These are phyloP conservation scores for Fusarium mundagurra DNA, from an alignment of 2,329 filamentous ascomycete genomes.

Conservation along the genomic window DNA sequence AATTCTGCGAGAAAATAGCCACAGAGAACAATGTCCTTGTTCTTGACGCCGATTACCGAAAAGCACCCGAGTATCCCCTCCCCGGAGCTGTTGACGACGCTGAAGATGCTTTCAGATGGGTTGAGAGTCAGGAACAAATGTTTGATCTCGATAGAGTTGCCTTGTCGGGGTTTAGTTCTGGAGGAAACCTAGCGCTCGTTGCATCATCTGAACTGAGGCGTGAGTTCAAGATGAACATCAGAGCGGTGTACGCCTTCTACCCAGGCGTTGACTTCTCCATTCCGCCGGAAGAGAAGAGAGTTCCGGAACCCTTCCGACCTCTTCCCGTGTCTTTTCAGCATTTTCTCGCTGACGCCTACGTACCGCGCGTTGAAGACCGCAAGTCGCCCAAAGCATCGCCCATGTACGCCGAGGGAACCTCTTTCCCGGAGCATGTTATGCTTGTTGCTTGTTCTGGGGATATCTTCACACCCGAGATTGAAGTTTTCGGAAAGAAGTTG, in stretches of 20 bases:
- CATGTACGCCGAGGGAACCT: constrained; percentile 37
- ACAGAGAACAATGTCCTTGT: constrained; percentile 39
- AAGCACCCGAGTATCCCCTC: constrained; percentile 52
- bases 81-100: constrained; percentile 47
- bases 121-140: constrained; percentile 37
- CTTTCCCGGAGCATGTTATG: constrained; percentile 20
- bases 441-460: constrained; percentile 51
- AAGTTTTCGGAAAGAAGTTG: constrained; percentile 45
- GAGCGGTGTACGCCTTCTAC: constrained; percentile 60
- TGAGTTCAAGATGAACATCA: constrained; percentile 52
- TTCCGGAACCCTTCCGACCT: constrained; percentile 38
- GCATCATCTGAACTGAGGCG: constrained; percentile 43
- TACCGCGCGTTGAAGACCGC: constrained; percentile 39
- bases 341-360: constrained; percentile 49
- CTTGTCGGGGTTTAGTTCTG: constrained; percentile 58
- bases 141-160: constrained; percentile 51
- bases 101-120: constrained; percentile 50
- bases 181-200: constrained; percentile 55
- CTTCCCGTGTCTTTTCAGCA: constrained; percentile 2
- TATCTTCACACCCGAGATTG: constrained; percentile 48
- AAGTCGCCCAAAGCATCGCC: constrained; percentile 50
- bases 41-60: constrained; percentile 51
- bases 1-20: constrained; percentile 49
- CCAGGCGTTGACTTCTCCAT: constrained; percentile 47
- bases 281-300: constrained; percentile 41